phyloP scores from a whole-genome alignment of 495 filamentous ascomycete species.

The Lophiotrema nucula region DNA sequence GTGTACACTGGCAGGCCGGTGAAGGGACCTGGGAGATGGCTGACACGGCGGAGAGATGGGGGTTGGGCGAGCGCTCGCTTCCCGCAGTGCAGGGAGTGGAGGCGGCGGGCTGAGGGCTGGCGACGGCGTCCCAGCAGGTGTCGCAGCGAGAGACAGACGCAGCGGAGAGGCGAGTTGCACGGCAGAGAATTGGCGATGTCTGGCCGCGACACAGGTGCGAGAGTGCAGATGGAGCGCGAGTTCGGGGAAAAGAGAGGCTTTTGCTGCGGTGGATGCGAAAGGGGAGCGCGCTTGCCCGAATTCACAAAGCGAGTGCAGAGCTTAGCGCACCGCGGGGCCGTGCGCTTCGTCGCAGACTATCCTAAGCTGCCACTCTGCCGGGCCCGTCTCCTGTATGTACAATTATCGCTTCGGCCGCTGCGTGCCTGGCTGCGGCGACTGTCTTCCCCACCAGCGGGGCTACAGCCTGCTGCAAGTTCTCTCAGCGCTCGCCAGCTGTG shows the following conservation, averaged over 20 bases:
- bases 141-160: no score
- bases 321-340: background rate
- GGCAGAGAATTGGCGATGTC: background rate
- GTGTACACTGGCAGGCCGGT: no score
- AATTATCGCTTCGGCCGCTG: no score
- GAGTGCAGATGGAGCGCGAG: background rate
- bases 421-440: no score
- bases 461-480: background rate
- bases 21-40: no score
- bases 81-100: slow-evolving; percentile 4
- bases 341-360: background rate
- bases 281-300: slow-evolving; percentile 16
- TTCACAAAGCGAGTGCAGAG: background rate
- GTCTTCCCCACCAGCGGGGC: no score
- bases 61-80: no score
- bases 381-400: no score
- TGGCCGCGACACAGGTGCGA: background rate
- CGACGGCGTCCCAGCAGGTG: no score
- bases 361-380: background rate
- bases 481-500: background rate
- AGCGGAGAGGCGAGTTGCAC: no score
- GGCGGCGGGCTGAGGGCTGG: no score
- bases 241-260: slow-evolving; percentile 1
- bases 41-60: no score
- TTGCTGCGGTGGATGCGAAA: slow-evolving; percentile 8